Evolutionary conservation across 495 filamentous ascomycete genomes (phyloP), one percentile per base, ranked within the genome.

Genomic region (Podospora fimiseda): DNA sequence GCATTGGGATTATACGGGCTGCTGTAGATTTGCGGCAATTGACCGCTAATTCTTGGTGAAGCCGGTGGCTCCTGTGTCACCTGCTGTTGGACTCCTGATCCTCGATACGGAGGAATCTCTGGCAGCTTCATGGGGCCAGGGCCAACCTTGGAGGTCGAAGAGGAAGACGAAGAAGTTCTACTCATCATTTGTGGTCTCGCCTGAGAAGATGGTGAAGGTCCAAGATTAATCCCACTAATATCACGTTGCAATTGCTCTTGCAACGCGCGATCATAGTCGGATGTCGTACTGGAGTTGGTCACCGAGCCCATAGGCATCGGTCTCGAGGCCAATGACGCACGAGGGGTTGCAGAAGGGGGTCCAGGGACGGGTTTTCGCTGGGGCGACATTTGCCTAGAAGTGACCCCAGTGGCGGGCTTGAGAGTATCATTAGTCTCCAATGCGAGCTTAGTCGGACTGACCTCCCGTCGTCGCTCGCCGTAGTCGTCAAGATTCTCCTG

Each of bases 211-310:
- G 66, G 62, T 21, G 60, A 58, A 3, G 61, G 36, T 0, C 61
- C 66, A 13, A 70, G 51, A 38, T 62, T 69, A 55, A 86, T 69
- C 42, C 72, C 75, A 13, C 71, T 70, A 71, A 87, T 73, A 42
- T 84, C 82, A 53, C 75, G 70, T 23, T 78, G 79, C 19, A 87
- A 61, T 55, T 84, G 77, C 24, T 81, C 77, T 52, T 80, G 82
- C 16, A 81, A 56, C 16, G 77, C 78, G 51, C 72, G 75, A 53
- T 83, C 79, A 59, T 84, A 85, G 43, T 86, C 79, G 11, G 74
- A 70, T 9, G 78, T n/a, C 27, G 27, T 6, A 33, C 27, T 33
- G 11, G 27, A 80, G 58, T 45, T 58, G 9, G 56, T 47, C 1
- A 45, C 30, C 0, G 59, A 66, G 9, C 57, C 13, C 4, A 55